Evolutionary conservation across 2,329 filamentous ascomycete genomes (phyloP), one percentile per base, ranked within the genome.

Genomic region (Calonectria montana): DNA sequence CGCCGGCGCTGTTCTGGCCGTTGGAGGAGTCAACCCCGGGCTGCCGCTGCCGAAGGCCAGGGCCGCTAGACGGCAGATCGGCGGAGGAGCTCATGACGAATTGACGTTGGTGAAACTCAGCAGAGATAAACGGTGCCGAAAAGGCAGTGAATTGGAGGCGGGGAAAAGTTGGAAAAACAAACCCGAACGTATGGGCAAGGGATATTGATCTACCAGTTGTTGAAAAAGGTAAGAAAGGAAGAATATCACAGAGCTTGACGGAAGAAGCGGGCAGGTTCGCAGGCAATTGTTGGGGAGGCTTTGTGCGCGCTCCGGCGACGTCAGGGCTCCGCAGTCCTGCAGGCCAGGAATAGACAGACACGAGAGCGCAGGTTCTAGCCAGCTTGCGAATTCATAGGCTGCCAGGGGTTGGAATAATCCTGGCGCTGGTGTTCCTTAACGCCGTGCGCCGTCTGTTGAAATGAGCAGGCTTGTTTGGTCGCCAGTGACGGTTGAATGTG

Each of bases 31-130:
- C 73, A 48, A 73, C 68, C 53, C 73, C 74, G 67, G 76, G 63
- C 72, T 79, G 80, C 73, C 79, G 81, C 61, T 78, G 77, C 75
- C 82, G 78, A 74, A 82, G 75, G 70, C 77, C 79, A 72, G 76
- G 75, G 69, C 76, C 74, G 63, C 62, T 70, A 45, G 76, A 57
- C 62, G 73, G 71, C 65, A 78, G 70, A 77, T 81, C 79, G 61
- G 79, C 78, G 50, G 81, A 78, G 69, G 80, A 77, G 74, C 79
- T 82, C 81, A 82, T 82, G 74, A 43, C 76, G 73, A 66, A 43
- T 62, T 67, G 67, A 27, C 65, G 65, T 47, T 21, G 43, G 43
- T 35, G 53, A 48, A 65, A 61, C 45, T 66, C 69, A 48, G 48
- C 23, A 66, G 69, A 41, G 37, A 67, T 37, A 8, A 47, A 63